These are phyloP conservation scores for Russula virescens DNA, from an alignment of 768 basidiomycete genomes.

Conservation along the genomic window DNA sequence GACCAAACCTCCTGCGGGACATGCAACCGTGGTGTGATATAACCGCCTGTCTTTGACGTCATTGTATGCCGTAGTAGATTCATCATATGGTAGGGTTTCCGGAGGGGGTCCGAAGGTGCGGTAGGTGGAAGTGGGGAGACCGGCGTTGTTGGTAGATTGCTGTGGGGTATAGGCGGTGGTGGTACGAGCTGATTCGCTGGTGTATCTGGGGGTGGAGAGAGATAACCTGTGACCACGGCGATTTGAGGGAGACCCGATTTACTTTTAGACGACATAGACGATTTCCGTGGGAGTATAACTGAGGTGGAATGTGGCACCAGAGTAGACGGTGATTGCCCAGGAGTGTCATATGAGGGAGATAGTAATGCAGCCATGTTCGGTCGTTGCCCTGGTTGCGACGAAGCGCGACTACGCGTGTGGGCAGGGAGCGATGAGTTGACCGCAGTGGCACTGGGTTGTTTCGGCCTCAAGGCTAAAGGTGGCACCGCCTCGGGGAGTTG, in stretches of 20 bases:
- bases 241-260: constrained; percentile 46
- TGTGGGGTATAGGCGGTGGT: constrained; percentile 44
- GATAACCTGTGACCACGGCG: constrained; percentile 46
- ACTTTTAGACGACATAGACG: constrained; percentile 50
- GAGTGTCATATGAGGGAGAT: constrained; percentile 46
- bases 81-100: constrained; percentile 92
- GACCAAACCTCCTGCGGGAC: constrained; percentile 91
- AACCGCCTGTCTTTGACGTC: constrained; percentile 75
- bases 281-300: constrained; percentile 44
- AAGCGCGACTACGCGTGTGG: constrained; percentile 52
- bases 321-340: constrained; percentile 45
- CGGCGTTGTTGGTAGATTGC: constrained; percentile 66
- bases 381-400: constrained; percentile 71
- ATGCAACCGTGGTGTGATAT: constrained; percentile 79
- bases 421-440: not conserved
- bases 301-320: constrained; percentile 34
- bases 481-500: constrained; percentile 16
- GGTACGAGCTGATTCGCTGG: constrained; percentile 36
- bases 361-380: constrained; percentile 43
- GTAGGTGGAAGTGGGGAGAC: constrained; percentile 70
- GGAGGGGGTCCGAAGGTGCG: constrained; percentile 64
- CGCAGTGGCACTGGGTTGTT: constrained; percentile 28
- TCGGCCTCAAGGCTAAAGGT: constrained; percentile 35
- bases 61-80: constrained; percentile 71
- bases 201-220: constrained; percentile 35